Percentiles rank a stretch among this genome's conserved stretches.
These are phyloP conservation scores for Cladosporium phlei DNA, from an alignment of 2,329 filamentous ascomycete genomes.

Conservation along the genomic window DNA sequence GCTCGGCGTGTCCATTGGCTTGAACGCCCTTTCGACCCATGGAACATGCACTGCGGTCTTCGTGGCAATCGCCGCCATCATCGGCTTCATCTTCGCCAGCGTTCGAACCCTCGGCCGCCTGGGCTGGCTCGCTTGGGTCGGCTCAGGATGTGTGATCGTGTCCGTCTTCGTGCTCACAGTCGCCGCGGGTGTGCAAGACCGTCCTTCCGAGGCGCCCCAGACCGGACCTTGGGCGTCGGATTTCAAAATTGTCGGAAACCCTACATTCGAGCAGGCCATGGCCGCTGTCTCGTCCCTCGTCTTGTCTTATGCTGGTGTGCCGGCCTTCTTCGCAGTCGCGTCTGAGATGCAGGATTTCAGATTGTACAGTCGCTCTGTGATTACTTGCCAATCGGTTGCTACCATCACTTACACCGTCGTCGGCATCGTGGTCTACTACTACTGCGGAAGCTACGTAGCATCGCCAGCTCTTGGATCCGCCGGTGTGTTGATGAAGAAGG, in stretches of 20 bases:
- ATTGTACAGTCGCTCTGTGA: slow-evolving; percentile 53
- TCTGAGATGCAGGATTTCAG: slow-evolving; percentile 58
- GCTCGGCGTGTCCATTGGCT: slow-evolving; percentile 52
- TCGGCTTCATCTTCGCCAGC: slow-evolving; percentile 18
- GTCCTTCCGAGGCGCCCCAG: slow-evolving; percentile 56
- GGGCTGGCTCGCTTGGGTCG: slow-evolving; percentile 57
- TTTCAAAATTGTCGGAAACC: slow-evolving; percentile 51
- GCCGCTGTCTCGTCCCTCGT: slow-evolving; percentile 26
- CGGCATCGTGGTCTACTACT: slow-evolving; percentile 55
- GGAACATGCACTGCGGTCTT: slow-evolving; percentile 54
- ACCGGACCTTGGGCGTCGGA: slow-evolving; percentile 53
- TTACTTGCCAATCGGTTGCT: slow-evolving; percentile 55
- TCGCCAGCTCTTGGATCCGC: slow-evolving; percentile 58
- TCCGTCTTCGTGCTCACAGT: slow-evolving; percentile 40
- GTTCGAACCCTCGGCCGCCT: slow-evolving; percentile 19
- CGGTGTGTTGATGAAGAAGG: slow-evolving; percentile 55
- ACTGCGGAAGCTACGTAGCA: slow-evolving; percentile 58
- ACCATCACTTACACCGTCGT: slow-evolving; percentile 54
- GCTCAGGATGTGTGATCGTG: slow-evolving; percentile 53
- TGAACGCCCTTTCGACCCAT: slow-evolving; percentile 56
- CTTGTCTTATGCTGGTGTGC: slow-evolving; percentile 53
- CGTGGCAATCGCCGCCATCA: slow-evolving; percentile 25
- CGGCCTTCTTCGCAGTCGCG: slow-evolving; percentile 58
- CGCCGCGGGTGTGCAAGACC: slow-evolving; percentile 51
- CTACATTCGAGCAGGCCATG: slow-evolving; percentile 50